Percentiles rank a stretch among this genome's conserved stretches.
These are phyloP conservation scores for Alloascoidea africana DNA, from an alignment of 805 yeast genomes.

Conservation along the genomic window DNA sequence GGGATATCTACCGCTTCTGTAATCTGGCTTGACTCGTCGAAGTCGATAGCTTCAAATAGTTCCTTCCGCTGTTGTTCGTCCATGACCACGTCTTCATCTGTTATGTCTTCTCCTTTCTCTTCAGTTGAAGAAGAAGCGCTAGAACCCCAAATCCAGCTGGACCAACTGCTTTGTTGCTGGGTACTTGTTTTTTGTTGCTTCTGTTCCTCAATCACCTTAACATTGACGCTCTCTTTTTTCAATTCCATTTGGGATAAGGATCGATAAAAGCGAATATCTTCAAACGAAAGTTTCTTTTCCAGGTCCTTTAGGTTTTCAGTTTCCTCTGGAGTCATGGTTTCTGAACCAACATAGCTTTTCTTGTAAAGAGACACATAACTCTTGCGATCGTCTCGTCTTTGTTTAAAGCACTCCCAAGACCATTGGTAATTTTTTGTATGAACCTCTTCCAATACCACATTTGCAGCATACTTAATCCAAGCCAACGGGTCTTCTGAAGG, in stretches of 20 bases:
- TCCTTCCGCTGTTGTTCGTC: slow-evolving; percentile 85
- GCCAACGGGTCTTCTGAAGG: slow-evolving; percentile 47
- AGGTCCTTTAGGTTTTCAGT: slow-evolving; percentile 29
- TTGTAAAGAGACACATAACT: slow-evolving; percentile 59
- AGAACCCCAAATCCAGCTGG: slow-evolving; percentile 16
- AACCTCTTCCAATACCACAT: slow-evolving; percentile 62
- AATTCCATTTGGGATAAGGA: slow-evolving; percentile 58
- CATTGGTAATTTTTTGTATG: slow-evolving; percentile 69
- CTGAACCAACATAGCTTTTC: slow-evolving; percentile 27
- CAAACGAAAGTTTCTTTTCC: slow-evolving; percentile 48
- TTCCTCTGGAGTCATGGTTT: slow-evolving; percentile 15
- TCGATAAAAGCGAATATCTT: slow-evolving; percentile 76
- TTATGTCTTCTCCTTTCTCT: slow-evolving; percentile 6
- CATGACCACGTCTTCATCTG: slow-evolving; percentile 30
- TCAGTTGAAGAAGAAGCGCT: slow-evolving; percentile 4
- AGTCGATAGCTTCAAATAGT: slow-evolving; percentile 85
- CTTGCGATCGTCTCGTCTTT: slow-evolving; percentile 57
- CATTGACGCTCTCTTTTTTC: slow-evolving; percentile 33
- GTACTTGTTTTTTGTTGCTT: slow-evolving; percentile 8
- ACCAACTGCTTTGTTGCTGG: slow-evolving; percentile 11
- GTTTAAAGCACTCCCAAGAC: slow-evolving; percentile 76
- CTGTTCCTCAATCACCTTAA: too few relatives aligned
- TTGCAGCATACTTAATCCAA: slow-evolving; percentile 76
- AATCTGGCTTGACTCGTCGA: slow-evolving; percentile 46
- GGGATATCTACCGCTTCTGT: slow-evolving; percentile 50